Percentiles rank a stretch among this genome's conserved stretches.
Evolutionary conservation across 2,329 filamentous ascomycete genomes (phyloP).

Genomic region (Apiospora rasikravindrae): DNA sequence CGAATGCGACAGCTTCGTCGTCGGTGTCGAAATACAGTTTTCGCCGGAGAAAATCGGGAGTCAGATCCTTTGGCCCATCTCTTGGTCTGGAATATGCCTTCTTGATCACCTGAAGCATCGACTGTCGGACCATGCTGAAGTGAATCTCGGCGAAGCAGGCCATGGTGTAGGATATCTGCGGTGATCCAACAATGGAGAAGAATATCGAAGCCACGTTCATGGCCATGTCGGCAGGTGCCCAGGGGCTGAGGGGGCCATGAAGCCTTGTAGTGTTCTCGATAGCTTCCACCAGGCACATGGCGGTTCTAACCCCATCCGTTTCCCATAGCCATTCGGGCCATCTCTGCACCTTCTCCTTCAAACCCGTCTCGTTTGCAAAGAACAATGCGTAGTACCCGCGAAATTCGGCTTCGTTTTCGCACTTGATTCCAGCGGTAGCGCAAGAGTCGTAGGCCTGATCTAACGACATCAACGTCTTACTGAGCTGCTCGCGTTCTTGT

Average conservation of each 20-base stretch:
- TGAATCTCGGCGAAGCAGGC: conserved; percentile 73
- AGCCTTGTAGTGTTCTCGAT: conserved; percentile 63
- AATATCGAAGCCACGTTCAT: conserved; percentile 58
- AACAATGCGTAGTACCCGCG: conserved; percentile 69
- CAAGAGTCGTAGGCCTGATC: conserved; percentile 72
- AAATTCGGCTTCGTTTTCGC: conserved; percentile 69
- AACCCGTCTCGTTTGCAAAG: conserved; percentile 63
- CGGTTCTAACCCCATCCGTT: conserved; percentile 64
- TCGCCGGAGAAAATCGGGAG: conserved; percentile 58
- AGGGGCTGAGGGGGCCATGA: conserved; percentile 62
- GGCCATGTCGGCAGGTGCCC: conserved; percentile 53
- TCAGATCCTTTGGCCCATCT: conserved; percentile 64
- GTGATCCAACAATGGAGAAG: conserved; percentile 64
- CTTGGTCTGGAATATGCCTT: conserved; percentile 61
- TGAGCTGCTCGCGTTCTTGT: conserved; percentile 71
- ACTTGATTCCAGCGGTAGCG: conserved; percentile 59
- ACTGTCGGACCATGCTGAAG: conserved; percentile 64
- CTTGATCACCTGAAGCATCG: conserved; percentile 60
- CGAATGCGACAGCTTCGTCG: conserved; percentile 69
- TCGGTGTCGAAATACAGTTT: conserved; percentile 72
- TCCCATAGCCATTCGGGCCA: conserved; percentile 64
- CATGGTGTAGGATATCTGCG: conserved; percentile 69
- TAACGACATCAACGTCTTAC: conserved; percentile 68
- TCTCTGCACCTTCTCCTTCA: conserved; percentile 59
- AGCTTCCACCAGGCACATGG: conserved; percentile 63